phyloP scores from a whole-genome alignment of 2,329 filamentous ascomycete species.

The Phaeosphaeriaceae sp. region DNA sequence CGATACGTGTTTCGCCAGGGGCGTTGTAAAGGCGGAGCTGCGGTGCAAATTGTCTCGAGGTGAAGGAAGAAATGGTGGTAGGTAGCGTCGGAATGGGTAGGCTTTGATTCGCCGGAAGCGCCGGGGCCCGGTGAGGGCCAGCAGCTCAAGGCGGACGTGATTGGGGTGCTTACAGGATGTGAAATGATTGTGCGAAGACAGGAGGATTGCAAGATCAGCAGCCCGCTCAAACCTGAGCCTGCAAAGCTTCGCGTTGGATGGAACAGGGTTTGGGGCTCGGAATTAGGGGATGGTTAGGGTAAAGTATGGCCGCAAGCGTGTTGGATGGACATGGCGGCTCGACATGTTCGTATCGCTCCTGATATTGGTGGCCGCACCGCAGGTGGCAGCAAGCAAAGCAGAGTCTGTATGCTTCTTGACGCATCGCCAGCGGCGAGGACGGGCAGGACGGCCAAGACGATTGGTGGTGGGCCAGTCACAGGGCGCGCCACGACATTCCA shows the following conservation, averaged over 20 bases:
- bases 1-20: slow-evolving; percentile 48
- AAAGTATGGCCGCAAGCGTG: slow-evolving; percentile 35
- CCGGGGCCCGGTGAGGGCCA: slow-evolving; percentile 26
- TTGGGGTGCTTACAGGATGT: slow-evolving; percentile 37
- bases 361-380: slow-evolving; percentile 35
- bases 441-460: slow-evolving; percentile 6
- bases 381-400: slow-evolving; percentile 10
- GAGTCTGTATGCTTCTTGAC: slow-evolving; percentile 15
- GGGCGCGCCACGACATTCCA: slow-evolving; percentile 31
- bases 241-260: slow-evolving; percentile 41
- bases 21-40: slow-evolving; percentile 40
- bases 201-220: slow-evolving; percentile 45
- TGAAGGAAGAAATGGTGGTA: slow-evolving; percentile 19
- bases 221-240: slow-evolving; percentile 41
- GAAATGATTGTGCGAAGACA: slow-evolving; percentile 36
- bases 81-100: slow-evolving; percentile 27
- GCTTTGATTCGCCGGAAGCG: slow-evolving; percentile 33
- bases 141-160: slow-evolving; percentile 33
- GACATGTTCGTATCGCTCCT: slow-evolving; percentile 40
- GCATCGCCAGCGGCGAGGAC: slow-evolving; percentile 1
- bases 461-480: too few species aligned
- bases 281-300: slow-evolving; percentile 42
- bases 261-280: slow-evolving; percentile 45
- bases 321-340: slow-evolving; percentile 20
- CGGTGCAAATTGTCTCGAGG: slow-evolving; percentile 49